Evolutionary conservation across 192 early-diverging fungal genomes (phyloP).

Genomic region (Podila horticola): DNA sequence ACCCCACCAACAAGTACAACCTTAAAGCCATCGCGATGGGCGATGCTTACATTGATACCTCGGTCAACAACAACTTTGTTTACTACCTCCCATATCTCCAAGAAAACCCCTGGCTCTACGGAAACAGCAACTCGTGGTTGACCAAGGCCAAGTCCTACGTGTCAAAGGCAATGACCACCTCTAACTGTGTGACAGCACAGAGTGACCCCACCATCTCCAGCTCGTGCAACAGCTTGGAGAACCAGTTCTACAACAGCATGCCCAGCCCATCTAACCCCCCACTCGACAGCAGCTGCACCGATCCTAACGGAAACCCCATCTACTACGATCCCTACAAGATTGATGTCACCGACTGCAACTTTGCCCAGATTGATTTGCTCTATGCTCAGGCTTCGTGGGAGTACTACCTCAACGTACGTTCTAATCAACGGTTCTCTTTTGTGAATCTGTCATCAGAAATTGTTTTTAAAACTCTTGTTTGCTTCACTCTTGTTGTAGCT

Average conservation of each 20-base stretch:
- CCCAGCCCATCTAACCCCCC: background rate
- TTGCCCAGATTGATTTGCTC: constrained; percentile 1
- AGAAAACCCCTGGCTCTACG: constrained; percentile 10
- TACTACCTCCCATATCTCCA: constrained; percentile 10
- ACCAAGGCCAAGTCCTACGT: constrained; percentile 1
- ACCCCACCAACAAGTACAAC: constrained; percentile 17
- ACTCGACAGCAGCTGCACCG: constrained; percentile 1
- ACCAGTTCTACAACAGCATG: constrained; percentile 5
- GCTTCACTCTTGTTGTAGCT: constrained; percentile 10
- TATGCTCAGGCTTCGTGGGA: constrained; percentile 5
- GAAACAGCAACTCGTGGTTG: constrained; percentile 9
- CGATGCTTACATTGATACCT: constrained; percentile 5
- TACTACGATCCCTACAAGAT: constrained; percentile 3
- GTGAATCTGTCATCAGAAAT: background rate
- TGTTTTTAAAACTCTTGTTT: background rate
- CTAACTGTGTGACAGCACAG: background rate
- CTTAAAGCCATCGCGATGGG: constrained; percentile 39
- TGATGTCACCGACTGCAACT: constrained; percentile 6
- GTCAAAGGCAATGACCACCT: constrained; percentile 7
- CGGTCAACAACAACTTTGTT: constrained; percentile 14
- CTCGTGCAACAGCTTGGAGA: background rate
- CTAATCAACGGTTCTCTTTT: background rate
- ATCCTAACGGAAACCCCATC: constrained; percentile 4
- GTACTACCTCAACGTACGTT: constrained; percentile 9
- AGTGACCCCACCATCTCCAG: constrained; percentile 1